These are phyloP conservation scores for Hypoxylon perforatum DNA, from an alignment of 495 filamentous ascomycete species.

Conservation along the genomic window DNA sequence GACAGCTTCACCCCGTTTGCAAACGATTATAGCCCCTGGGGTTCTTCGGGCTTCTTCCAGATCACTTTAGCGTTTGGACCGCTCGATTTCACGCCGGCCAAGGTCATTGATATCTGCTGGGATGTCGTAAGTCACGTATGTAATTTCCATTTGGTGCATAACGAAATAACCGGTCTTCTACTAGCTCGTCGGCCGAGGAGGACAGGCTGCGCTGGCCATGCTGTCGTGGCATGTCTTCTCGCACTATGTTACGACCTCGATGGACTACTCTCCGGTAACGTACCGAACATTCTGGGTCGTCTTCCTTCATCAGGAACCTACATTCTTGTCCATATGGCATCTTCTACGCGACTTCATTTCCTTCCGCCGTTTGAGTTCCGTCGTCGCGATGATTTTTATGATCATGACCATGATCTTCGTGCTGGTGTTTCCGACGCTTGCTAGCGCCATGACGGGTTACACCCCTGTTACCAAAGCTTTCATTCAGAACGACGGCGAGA, in stretches of 20 bases:
- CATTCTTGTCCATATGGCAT: neutral
- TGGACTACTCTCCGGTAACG: constrained; percentile 36
- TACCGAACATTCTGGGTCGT: constrained; percentile 33
- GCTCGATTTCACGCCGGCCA: constrained; percentile 36
- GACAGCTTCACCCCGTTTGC: constrained; percentile 8
- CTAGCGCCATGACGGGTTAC: constrained; percentile 47
- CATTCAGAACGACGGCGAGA: constrained; percentile 8
- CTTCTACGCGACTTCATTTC: constrained; percentile 12
- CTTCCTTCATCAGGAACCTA: constrained; percentile 21
- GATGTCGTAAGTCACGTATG: constrained; percentile 38
- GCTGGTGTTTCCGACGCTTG: constrained; percentile 38
- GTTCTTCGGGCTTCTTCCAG: constrained; percentile 35
- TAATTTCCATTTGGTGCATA: neutral
- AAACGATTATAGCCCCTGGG: constrained; percentile 9
- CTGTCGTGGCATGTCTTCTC: constrained; percentile 41
- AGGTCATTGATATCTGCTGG: constrained; percentile 43
- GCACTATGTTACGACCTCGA: constrained; percentile 24
- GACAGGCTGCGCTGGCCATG: constrained; percentile 29
- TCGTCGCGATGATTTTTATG: constrained; percentile 15
- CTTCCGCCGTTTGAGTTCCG: constrained; percentile 8
- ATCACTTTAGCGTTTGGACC: constrained; percentile 36
- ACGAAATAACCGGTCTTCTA: neutral
- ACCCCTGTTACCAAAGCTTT: constrained; percentile 21
- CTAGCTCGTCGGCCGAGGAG: constrained; percentile 26
- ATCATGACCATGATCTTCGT: constrained; percentile 27